A percentile compares a stretch with the other conserved stretches of the same genome.
Conservation (phyloP, 345 rosid genomes). For the Ricinus communis region DNA sequence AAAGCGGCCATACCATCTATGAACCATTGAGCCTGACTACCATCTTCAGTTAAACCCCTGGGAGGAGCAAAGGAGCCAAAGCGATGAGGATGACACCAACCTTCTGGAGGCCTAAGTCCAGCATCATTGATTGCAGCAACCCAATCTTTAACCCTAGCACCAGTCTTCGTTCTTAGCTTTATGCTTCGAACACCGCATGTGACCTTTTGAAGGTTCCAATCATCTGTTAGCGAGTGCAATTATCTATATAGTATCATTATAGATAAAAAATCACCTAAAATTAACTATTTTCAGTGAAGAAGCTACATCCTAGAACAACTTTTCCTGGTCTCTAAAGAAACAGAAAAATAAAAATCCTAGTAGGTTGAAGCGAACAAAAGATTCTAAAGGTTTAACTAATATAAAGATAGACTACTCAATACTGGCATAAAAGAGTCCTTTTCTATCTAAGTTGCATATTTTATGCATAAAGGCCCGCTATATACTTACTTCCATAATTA, state of each 20-base stretch:
- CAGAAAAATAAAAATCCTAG: background rate
- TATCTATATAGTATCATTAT: constrained; percentile 34
- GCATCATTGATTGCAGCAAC: constrained; percentile 95
- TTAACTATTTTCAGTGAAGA: background rate
- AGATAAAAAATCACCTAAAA: constrained; percentile 13
- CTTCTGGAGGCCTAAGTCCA: constrained; percentile 96
- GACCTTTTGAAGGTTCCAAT: constrained; percentile 67
- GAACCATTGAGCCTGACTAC: constrained; percentile 98
- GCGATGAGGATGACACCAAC: constrained; percentile 99
- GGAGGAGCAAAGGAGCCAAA: constrained; percentile 98
- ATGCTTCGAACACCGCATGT: constrained; percentile 86
- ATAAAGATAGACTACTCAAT: background rate
- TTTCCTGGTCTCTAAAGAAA: background rate
- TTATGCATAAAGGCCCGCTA: background rate
- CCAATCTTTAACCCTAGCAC: constrained; percentile 94
- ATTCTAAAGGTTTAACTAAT: background rate
- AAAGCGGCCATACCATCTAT: constrained; percentile 95
- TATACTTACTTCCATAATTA: background rate
- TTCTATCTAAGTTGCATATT: background rate
- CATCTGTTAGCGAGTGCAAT: constrained; percentile 44
- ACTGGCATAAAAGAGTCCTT: background rate
- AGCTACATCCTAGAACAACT: background rate
- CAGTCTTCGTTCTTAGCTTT: constrained; percentile 69
- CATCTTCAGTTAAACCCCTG: constrained; percentile 96
- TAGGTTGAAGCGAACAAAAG: background rate